These are phyloP conservation scores for Stipa capillata DNA, from an alignment of 176 grass and related monocot species.

Conservation along the genomic window DNA sequence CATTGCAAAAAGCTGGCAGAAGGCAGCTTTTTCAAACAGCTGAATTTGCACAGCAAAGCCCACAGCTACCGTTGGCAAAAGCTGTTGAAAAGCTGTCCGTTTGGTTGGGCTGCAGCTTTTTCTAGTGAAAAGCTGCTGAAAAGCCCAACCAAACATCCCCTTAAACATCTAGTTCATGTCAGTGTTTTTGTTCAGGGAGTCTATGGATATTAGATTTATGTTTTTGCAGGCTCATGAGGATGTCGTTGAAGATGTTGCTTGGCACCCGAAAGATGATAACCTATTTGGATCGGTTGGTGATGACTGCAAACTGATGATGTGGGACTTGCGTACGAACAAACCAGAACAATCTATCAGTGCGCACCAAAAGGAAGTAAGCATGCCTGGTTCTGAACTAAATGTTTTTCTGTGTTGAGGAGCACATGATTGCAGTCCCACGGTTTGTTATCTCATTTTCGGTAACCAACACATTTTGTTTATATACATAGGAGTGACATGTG, in stretches of 20 bases:
- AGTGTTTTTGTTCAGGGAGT: not conserved
- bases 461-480: not conserved
- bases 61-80: too few relatives aligned
- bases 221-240: slow-evolving; percentile 72
- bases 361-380: slow-evolving; percentile 68
- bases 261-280: slow-evolving; percentile 78
- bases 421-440: not conserved
- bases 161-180: not conserved
- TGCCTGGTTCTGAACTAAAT: not conserved
- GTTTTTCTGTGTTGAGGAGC: not conserved
- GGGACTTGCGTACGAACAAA: slow-evolving; percentile 79
- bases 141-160: too few relatives aligned
- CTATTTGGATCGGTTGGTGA: slow-evolving; percentile 96
- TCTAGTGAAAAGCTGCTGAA: too few relatives aligned
- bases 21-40: too few relatives aligned
- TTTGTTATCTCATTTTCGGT: not conserved
- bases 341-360: slow-evolving; percentile 57
- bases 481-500: not conserved
- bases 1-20: too few relatives aligned
- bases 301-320: slow-evolving; percentile 90
- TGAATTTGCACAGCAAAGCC: too few relatives aligned
- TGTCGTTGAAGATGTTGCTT: slow-evolving; percentile 86
- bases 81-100: too few relatives aligned
- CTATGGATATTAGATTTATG: not conserved
- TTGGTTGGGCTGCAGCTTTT: too few relatives aligned